Conservation (phyloP, 345 rosid genomes). For the Eutrema japonicum region DNA sequence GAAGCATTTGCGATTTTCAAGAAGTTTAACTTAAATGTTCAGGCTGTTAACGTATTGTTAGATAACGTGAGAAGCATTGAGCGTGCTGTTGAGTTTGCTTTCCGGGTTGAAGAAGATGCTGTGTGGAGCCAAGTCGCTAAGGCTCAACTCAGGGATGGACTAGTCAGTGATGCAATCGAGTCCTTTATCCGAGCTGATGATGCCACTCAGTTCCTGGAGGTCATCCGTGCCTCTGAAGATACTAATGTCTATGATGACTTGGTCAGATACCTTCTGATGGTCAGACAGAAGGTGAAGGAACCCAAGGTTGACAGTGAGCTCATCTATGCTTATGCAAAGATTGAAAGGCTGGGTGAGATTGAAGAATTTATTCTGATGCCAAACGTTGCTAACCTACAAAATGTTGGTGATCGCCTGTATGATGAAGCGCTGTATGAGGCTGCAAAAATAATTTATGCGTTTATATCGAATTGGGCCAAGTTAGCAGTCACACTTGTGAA, state of each 20-base stretch:
- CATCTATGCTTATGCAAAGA: slow-evolving; percentile 98
- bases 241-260: slow-evolving; percentile 89
- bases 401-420: slow-evolving; percentile 94
- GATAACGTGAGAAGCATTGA: slow-evolving; percentile 79
- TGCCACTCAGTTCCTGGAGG: slow-evolving; percentile 76
- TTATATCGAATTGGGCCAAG: slow-evolving; percentile 98
- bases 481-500: slow-evolving; percentile 94
- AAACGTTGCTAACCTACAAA: slow-evolving; percentile 94
- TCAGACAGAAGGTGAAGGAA: slow-evolving; percentile 94
- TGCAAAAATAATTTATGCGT: slow-evolving; percentile 91
- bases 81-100: slow-evolving; percentile 95
- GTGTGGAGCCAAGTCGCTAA: slow-evolving; percentile 99
- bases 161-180: slow-evolving; percentile 96
- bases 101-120: slow-evolving; percentile 96
- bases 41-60: slow-evolving; percentile 75
- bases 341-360: slow-evolving; percentile 86
- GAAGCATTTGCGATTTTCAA: slow-evolving; percentile 90
- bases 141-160: slow-evolving; percentile 93
- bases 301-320: slow-evolving; percentile 98
- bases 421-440: slow-evolving; percentile 93
- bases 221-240: slow-evolving; percentile 76
- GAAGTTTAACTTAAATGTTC: slow-evolving; percentile 85
- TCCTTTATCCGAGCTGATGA: slow-evolving; percentile 96
- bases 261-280: slow-evolving; percentile 96
- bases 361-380: slow-evolving; percentile 99